Evolutionary conservation across 768 basidiomycete species (phyloP), one percentile per base, ranked within the genome.

Genomic region (Pholiota microspora): DNA sequence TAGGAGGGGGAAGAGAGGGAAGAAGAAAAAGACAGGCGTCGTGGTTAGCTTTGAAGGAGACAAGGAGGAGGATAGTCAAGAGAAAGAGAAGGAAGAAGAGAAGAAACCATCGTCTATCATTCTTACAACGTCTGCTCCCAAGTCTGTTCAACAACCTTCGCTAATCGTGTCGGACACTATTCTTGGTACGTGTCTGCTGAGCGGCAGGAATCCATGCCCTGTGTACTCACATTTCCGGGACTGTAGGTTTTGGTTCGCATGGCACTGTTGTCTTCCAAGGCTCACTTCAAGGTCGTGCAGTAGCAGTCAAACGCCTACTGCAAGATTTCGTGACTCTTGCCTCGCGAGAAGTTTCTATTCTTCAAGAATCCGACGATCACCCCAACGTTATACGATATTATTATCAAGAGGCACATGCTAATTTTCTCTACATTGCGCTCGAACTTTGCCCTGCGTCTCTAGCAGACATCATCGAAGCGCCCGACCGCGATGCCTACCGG

Each of bases 381-480:
- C 94, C 94, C 15, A 98, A 99, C 73, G 97, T 99, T 68, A 95
- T 98, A 62, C 88, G 94, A 25, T 97, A 99, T 68, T 99, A 94
- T 71, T 98, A 93, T 71, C 94, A 98, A 76, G 96, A 98, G 74
- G 78, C 89, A 3, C 89, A 91, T 25, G 86, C 86, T 18, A 94
- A 91, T 64, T 98, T 98, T 77, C 84, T 98, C 8, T 98, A 96
- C 71, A 98, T 99, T 58, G 97, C 97, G 2, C 86, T 99, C 38
- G 97, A 99, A 65, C 79, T 98, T 3, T 94, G 94, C 66, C 93
- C 92, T 0, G 91, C 89, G 1, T 92, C 92, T 2, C 84, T 97
- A 0, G 92, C 89, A 1, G 92, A 96, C 65, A 74, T 95, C 52
- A 74, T 96, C 64, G 94, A 95, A 63, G 83, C 75, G 28, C 92